Evolutionary conservation across 371 early-diverging fungal genomes (phyloP).

Genomic region (Mucor circinelloides): DNA sequence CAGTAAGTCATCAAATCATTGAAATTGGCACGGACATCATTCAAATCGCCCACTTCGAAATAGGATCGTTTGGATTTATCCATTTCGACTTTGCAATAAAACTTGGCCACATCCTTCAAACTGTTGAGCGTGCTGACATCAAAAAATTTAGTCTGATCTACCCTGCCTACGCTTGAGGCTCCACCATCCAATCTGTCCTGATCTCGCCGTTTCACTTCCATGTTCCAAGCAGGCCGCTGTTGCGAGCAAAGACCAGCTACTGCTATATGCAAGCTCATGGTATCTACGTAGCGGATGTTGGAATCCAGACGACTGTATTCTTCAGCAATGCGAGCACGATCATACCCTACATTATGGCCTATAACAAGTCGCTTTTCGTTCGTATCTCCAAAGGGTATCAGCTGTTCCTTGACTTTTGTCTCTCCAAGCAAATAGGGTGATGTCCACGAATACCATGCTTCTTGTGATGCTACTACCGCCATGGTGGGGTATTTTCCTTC

Average conservation of each 20-base stretch:
- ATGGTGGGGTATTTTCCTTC: conserved; percentile 77
- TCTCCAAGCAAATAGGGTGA: conserved; percentile 69
- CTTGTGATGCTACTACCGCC: conserved; percentile 78
- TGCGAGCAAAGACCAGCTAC: conserved; percentile 89
- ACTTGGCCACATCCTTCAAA: conserved; percentile 76
- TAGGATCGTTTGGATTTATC: conserved; percentile 77
- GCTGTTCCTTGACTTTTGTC: conserved; percentile 40
- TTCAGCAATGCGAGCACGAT: conserved; percentile 86
- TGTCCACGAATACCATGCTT: conserved; percentile 93
- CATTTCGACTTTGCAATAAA: conserved; percentile 72
- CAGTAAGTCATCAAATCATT: conserved; percentile 81
- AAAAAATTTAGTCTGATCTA: conserved; percentile 46
- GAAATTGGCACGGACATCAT: conserved; percentile 63
- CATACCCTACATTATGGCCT: conserved; percentile 94
- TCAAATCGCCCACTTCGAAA: conserved; percentile 65
- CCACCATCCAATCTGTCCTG: conserved; percentile 30
- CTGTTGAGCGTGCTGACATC: conserved; percentile 81
- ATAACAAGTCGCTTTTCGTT: conserved; percentile 62
- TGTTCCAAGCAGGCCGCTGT: conserved; percentile 84
- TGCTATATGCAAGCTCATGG: conserved; percentile 93
- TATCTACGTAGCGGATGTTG: conserved; percentile 80
- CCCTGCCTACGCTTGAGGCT: conserved; percentile 20
- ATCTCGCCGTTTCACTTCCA: conserved; percentile 56
- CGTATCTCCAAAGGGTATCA: conserved; percentile 68
- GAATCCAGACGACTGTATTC: conserved; percentile 72